Evolutionary conservation across 495 filamentous ascomycete species (phyloP).

Genomic region (Echria macrotheca): DNA sequence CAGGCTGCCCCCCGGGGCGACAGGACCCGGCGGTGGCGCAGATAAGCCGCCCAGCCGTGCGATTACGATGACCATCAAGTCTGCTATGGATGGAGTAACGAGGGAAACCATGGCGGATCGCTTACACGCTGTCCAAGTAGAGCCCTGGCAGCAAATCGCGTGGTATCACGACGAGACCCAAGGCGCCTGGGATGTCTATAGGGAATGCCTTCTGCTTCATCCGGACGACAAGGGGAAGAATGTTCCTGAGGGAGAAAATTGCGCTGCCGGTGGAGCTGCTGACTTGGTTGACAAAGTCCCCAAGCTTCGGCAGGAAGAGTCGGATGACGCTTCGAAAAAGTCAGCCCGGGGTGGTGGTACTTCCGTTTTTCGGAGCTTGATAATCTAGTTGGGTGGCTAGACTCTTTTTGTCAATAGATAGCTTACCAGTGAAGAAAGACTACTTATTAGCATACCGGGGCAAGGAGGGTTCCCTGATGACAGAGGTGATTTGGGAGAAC

Average conservation of each 20-base stretch:
- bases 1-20: slow-evolving; percentile 20
- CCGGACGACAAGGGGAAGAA: slow-evolving; percentile 26
- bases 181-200: slow-evolving; percentile 40
- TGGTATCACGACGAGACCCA: slow-evolving; percentile 41
- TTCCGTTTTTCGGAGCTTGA: too few species aligned
- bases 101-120: slow-evolving; percentile 46
- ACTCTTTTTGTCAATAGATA: too few species aligned
- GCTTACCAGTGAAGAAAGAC: too few species aligned
- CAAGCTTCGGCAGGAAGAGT: too few species aligned
- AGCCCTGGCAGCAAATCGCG: slow-evolving; percentile 37
- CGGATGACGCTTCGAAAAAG: too few species aligned
- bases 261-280: slow-evolving; percentile 16
- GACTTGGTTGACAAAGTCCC: slow-evolving; percentile 26
- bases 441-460: too few species aligned
- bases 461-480: too few species aligned
- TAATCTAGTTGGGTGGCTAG: too few species aligned
- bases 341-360: too few species aligned
- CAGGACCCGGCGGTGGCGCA: slow-evolving; percentile 11
- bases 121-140: slow-evolving; percentile 39
- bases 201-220: slow-evolving; percentile 32
- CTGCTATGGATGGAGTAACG: slow-evolving; percentile 33
- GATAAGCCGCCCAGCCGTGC: slow-evolving; percentile 28
- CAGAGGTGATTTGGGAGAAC: too few species aligned
- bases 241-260: slow-evolving; percentile 1
- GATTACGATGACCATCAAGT: slow-evolving; percentile 50